Evolutionary conservation across 768 basidiomycete genomes (phyloP).

Genomic region (Steccherinum ochraceum): DNA sequence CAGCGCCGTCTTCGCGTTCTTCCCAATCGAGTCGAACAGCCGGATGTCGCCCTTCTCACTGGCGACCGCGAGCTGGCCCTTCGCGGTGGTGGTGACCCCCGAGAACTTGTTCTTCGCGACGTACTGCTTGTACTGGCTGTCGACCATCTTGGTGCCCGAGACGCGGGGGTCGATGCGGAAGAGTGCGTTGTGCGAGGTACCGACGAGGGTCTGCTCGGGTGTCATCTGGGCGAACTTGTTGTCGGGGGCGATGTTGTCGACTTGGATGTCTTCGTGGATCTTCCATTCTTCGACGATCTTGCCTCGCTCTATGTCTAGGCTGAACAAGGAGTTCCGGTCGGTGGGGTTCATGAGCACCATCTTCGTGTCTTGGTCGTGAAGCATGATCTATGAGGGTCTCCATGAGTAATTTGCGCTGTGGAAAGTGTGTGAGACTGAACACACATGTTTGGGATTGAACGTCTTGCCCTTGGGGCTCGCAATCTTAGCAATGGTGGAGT

Average conservation of each 20-base stretch:
- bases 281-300: constrained; percentile 99
- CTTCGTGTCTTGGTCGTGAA: constrained; percentile 93
- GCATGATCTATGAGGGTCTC: constrained; percentile 81
- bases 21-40: constrained; percentile 92
- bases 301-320: constrained; percentile 89
- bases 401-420: neutral
- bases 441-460: constrained; percentile 83
- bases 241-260: constrained; percentile 88
- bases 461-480: constrained; percentile 72
- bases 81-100: constrained; percentile 80
- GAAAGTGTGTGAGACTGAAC: constrained; percentile 11
- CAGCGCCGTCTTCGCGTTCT: constrained; percentile 97
- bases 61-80: constrained; percentile 85
- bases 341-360: constrained; percentile 88
- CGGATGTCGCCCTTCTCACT: constrained; percentile 96
- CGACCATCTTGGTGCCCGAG: constrained; percentile 87
- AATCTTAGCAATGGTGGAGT: constrained; percentile 81
- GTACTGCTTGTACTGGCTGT: constrained; percentile 95
- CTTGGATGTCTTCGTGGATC: constrained; percentile 82
- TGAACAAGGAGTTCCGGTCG: constrained; percentile 77
- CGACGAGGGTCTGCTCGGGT: constrained; percentile 87
- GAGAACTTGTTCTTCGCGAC: constrained; percentile 94
- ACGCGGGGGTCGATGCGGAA: constrained; percentile 98
- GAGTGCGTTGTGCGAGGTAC: constrained; percentile 87
- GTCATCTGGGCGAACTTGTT: constrained; percentile 95